A percentile compares a stretch with the other conserved stretches of the same genome.
These are phyloP conservation scores for Fraxinus floribunda DNA, from an alignment of 305 asterid species.

Conservation along the genomic window DNA sequence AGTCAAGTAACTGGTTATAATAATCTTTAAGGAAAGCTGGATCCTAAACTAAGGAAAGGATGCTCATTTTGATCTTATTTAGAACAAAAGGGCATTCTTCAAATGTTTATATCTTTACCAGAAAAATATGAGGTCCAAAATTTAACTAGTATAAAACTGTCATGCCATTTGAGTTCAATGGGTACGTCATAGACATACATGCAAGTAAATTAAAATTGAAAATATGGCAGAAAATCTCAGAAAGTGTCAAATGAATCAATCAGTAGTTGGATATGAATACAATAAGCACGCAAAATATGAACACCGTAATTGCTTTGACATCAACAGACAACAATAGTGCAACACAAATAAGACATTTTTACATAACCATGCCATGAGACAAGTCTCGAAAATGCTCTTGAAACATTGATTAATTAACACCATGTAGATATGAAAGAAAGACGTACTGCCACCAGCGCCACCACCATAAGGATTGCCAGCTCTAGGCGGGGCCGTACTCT, in stretches of 20 bases:
- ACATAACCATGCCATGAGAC: not conserved
- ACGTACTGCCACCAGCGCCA: slow-evolving; percentile 39
- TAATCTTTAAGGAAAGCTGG: not conserved
- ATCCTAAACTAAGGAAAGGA: not conserved
- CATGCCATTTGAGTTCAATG: not conserved
- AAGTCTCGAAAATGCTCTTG: not conserved
- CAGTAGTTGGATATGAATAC: not conserved
- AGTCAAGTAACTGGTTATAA: not conserved
- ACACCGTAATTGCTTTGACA: not conserved
- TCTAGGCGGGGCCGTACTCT: slow-evolving; percentile 66
- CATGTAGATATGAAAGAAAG: not conserved
- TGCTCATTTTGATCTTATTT: not conserved
- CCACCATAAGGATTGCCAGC: slow-evolving; percentile 57
- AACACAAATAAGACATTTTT: not conserved
- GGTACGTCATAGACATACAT: not conserved
- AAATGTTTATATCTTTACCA: not conserved
- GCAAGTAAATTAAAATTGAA: not conserved
- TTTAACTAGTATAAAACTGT: not conserved
- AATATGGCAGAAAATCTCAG: not conserved
- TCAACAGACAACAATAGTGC: not conserved
- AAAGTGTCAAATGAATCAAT: not conserved
- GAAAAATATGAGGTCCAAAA: not conserved
- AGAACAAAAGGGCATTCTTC: not conserved
- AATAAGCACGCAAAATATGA: not conserved
- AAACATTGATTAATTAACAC: not conserved